Base-by-base conservation (phyloP, 768 basidiomycete species). In the Filobasidium wieringae region DNA sequence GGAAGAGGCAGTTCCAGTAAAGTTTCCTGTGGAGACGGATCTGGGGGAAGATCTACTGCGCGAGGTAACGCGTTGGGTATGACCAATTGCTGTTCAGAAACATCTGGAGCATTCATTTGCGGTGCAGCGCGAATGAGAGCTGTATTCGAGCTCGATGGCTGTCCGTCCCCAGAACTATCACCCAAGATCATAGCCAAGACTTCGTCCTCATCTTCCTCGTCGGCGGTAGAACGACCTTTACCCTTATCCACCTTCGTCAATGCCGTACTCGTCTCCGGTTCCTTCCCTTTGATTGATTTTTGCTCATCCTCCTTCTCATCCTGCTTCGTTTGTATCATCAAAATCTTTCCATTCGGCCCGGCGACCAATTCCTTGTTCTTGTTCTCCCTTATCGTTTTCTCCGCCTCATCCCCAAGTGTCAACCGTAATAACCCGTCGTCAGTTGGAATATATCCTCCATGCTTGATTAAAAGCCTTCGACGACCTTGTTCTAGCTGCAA, bases 1-100 rank as follows among this genome's bases (percentile, higher is more conserved):
- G 66, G 64, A 2, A 74, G 62, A 7, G 63, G 51, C 8, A 63
- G 36, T 51, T 72, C 70, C 11, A 65, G 51, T 7, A 50, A 27
- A 15, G 36, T 50, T 32, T 40, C 33, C 14, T 57, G 30, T 15
- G 27, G 40, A 2, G 43, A 31, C 34, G 19, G 53, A 54, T 32
- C 34, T 62, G 47, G 51, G 50, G 26, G 17, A 41, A 29, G 15
- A 51, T 49, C 9, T 37, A 37, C 9, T 33, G 41, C 26, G 53
- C 36, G 7, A 1, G 61, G 57, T 2, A 58, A 37, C 24, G 61
- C 36, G 53, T 62, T 62, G 57, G 57, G 40, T 15, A 47, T 53
- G 51, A 29, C 29, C 39, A 64, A 51, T 53, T 59, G 50, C 12
- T 39, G 45, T 19, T 51, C 39, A 19, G 49, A 40, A 29, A 60